Base-by-base conservation (phyloP, 83 land plant species). In the Thuja plicata region DNA sequence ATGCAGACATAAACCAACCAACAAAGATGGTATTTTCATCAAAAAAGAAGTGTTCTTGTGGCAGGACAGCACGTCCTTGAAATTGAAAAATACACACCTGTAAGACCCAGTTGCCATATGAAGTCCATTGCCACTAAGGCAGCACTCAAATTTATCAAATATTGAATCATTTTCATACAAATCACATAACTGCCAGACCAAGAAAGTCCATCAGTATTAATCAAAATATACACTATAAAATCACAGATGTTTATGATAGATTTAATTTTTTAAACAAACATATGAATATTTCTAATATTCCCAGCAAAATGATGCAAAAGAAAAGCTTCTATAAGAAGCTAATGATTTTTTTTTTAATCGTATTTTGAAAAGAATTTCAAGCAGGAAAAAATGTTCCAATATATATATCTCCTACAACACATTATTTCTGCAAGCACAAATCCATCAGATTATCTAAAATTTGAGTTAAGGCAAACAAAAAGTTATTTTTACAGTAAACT, bases 131-230 rank as follows among this genome's bases (percentile, higher is more conserved):
- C 98, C 98, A 92, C 98, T 95, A 77, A 94, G 77, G 88, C 97
- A 96, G 91, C 98, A 96, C 88, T 96, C 98, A 85, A 96, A 95
- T 87, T 96, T 96, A 87, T 96, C 98, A 90, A 96, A 96, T 48
- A 96, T 94, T 21, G 97, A 95, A 92, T 96, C 98, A 91, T 96
- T 96, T 87, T 96, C 98, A 90, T 96, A 96, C 54, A 96, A 86
- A 88, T 96, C 97, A 91, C 97, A 96, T 17, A 96, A 90, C 97
- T 95, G 93, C 87, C 86, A 62, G 87, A 87, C 41, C 70, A 32
- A 73, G n/a, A 88, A 38, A 32, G 8, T 30, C 48, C n/a, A 13
- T 57, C 27, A 86, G 76, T 35, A 41, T 35, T 86, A 38, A 45
- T n/a, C 52, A 46, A n/a, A 27, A 46, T 4, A 30, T 83, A 60